Evolutionary conservation across 768 basidiomycete genomes (phyloP), one percentile per base, ranked within the genome.

Genomic region (Boletus sensibilis): DNA sequence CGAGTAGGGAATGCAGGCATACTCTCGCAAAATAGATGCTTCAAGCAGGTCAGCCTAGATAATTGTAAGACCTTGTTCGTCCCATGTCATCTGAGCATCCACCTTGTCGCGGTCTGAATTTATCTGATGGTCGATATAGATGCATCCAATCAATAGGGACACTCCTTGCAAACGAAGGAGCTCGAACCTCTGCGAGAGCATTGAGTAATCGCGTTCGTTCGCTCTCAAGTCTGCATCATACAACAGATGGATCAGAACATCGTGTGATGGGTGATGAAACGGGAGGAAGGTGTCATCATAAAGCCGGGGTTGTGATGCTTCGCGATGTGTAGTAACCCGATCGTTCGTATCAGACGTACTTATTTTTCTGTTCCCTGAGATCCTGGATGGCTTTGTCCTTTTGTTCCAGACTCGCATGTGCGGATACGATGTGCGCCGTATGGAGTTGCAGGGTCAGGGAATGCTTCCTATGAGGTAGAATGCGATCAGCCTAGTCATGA

Each of bases 361-460:
- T 87, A 70, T 92, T 91, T 71, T 87, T 87, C 75, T 93, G 91
- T 70, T 91, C 90, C 52, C 82, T 82, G 43, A 93, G 75, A 67
- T 92, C 90, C 72, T 92, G 87, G 16, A 93, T 83, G 9, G 87
- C 81, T 61, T 84, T 89, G 59, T 81, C 81, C 68, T 91, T 92
- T 68, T 87, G 83, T 57, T 92, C 88, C 5, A 93, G 75, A 31
- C 85, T 81, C 2, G 88, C 84, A 68, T 93, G 90, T 7, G 90
- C 90, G 9, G 91, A 90, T 3, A 93, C 76, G 41, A 93, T 90
- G 67, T 93, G 90, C 11, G 92, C 90, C 11, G 92, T 93, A 62
- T 93, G 92, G 35, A 93, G 75, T 70, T 93, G 91, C 41, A 93
- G 75, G 10, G 89, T 89, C 59, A 93, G 68, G 5, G 90, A 90